A percentile compares a stretch with the other conserved stretches of the same genome.
These are phyloP conservation scores for Zizania palustris DNA, from an alignment of 202 grass and related monocot genomes.

Conservation along the genomic window DNA sequence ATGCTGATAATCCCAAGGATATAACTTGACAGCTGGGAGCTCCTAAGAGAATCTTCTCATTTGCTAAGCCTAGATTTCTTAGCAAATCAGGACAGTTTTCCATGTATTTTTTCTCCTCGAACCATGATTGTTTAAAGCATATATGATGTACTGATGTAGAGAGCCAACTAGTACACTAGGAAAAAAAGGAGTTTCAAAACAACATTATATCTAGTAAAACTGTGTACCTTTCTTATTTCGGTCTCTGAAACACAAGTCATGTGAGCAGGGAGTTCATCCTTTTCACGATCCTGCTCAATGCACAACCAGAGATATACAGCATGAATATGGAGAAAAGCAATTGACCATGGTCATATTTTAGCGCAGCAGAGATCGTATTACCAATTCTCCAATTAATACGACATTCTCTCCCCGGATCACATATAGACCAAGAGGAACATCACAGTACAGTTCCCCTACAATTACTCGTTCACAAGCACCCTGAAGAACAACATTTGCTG, in stretches of 20 bases:
- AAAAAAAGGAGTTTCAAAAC: constrained; percentile 14
- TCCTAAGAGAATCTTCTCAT: not conserved
- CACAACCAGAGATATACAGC: constrained; percentile 47
- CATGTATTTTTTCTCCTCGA: not conserved
- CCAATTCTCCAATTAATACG: constrained; percentile 98
- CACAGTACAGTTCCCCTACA: constrained; percentile 90
- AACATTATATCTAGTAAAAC: not conserved
- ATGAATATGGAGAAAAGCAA: constrained; percentile 39
- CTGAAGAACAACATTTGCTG: constrained; percentile 99
- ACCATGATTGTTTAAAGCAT: not conserved
- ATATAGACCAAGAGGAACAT: constrained; percentile 93
- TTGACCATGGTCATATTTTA: constrained; percentile 34
- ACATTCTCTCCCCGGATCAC: constrained; percentile 99
- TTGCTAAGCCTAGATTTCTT: not conserved
- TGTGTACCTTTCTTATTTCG: constrained; percentile 87
- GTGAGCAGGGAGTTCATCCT: constrained; percentile 89
- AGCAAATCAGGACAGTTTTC: constrained; percentile 5
- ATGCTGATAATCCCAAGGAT: not conserved
- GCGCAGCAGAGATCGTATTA: constrained; percentile 50
- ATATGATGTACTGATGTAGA: not conserved
- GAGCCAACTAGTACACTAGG: not conserved
- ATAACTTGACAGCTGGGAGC: not conserved
- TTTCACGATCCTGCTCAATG: constrained; percentile 75
- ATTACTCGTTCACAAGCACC: constrained; percentile 99
- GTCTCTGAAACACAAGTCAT: constrained; percentile 86